phyloP scores from a whole-genome alignment of 2,329 filamentous ascomycete species.

The Colletotrichum sidae region DNA sequence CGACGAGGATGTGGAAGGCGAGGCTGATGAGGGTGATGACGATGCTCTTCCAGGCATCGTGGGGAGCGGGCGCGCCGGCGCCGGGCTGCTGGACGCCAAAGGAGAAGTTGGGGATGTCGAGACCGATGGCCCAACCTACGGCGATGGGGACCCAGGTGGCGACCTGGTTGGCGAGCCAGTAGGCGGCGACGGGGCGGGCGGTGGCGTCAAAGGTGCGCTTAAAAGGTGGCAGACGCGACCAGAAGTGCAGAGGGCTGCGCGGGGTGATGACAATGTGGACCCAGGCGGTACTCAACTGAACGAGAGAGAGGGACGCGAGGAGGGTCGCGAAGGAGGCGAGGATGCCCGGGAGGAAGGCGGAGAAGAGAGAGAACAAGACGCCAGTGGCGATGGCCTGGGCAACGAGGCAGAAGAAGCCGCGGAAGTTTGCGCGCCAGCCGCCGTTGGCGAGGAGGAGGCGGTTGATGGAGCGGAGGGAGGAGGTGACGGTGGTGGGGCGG shows the following conservation, averaged over 20 bases:
- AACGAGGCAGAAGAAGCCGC: slow-evolving; percentile 69
- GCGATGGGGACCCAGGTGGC: slow-evolving; percentile 58
- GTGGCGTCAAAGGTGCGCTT: slow-evolving; percentile 75
- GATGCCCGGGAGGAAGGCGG: slow-evolving; percentile 55
- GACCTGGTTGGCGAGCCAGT: slow-evolving; percentile 69
- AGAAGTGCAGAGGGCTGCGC: slow-evolving; percentile 72
- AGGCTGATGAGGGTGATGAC: slow-evolving; percentile 59
- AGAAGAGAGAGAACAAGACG: slow-evolving; percentile 58
- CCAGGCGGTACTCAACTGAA: slow-evolving; percentile 81
- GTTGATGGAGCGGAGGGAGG: slow-evolving; percentile 62
- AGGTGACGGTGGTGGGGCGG: slow-evolving; percentile 57
- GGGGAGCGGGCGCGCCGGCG: slow-evolving; percentile 52
- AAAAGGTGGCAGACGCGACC: slow-evolving; percentile 75
- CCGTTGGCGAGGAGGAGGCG: slow-evolving; percentile 69
- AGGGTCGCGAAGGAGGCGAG: slow-evolving; percentile 64
- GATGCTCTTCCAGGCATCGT: slow-evolving; percentile 57
- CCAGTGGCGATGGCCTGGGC: slow-evolving; percentile 49
- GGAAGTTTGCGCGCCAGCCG: slow-evolving; percentile 75
- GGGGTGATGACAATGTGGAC: slow-evolving; percentile 86
- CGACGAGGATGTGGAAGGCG: slow-evolving; percentile 68
- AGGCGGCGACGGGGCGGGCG: slow-evolving; percentile 72
- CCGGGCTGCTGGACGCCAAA: slow-evolving; percentile 48
- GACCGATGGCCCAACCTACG: slow-evolving; percentile 50
- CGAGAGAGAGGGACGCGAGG: slow-evolving; percentile 69
- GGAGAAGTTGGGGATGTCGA: slow-evolving; percentile 53